A percentile compares a stretch with the other conserved stretches of the same genome.
These are phyloP conservation scores for Globisporangium uncinulatum DNA, from an alignment of 352 stramenopile species.

Conservation along the genomic window DNA sequence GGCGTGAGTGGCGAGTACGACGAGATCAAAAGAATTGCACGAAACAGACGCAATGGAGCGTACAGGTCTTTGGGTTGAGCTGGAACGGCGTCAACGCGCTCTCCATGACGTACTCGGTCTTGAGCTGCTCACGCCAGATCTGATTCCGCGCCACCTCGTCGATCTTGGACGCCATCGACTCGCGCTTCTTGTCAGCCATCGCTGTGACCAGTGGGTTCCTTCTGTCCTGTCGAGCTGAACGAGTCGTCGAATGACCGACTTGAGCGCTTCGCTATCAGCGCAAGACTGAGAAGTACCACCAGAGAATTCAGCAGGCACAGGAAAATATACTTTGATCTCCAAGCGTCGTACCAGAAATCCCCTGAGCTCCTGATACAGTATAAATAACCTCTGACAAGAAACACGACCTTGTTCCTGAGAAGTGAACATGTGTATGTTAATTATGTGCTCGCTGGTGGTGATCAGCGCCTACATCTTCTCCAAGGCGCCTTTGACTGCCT, in stretches of 20 bases:
- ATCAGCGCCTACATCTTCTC: conserved; percentile 55
- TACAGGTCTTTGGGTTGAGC: conserved; percentile 79
- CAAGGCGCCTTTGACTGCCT: conserved; percentile 74
- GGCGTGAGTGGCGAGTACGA: neutral
- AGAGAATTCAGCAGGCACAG: no score
- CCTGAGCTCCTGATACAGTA: no score
- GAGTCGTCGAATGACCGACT: no score
- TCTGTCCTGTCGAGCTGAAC: no score
- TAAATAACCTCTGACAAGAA: neutral
- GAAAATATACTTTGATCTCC: no score
- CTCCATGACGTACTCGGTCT: conserved; percentile 78
- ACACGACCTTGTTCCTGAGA: neutral
- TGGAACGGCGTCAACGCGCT: conserved; percentile 73
- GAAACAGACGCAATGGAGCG: conserved; percentile 3
- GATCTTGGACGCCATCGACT: conserved; percentile 74
- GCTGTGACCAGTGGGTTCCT: neutral
- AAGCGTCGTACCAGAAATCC: no score
- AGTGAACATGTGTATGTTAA: neutral
- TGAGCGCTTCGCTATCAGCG: no score
- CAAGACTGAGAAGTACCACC: no score
- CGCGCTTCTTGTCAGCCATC: conserved; percentile 74
- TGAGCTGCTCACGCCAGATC: conserved; percentile 86
- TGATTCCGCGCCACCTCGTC: conserved; percentile 83
- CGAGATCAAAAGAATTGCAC: neutral
- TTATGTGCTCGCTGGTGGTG: neutral